Percentiles rank a stretch among this genome's conserved stretches.
These are phyloP conservation scores for Diaporthe helianthi DNA, from an alignment of 2,329 filamentous ascomycete genomes.

Conservation along the genomic window DNA sequence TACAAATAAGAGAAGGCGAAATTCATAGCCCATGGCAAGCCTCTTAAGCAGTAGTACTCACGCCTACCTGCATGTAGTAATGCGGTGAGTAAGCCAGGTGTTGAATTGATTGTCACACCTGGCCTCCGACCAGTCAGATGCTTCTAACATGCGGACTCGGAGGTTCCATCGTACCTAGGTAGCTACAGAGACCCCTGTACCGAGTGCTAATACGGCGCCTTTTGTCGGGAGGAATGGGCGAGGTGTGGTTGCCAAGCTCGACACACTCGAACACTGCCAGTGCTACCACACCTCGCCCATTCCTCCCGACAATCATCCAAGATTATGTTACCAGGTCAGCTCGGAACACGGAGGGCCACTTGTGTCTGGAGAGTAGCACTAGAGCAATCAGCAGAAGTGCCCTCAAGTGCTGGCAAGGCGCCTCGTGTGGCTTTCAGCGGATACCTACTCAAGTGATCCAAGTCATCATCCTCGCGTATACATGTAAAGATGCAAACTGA, in stretches of 20 bases:
- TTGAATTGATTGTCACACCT: background rate
- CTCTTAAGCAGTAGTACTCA: background rate
- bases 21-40: background rate
- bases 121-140: background rate
- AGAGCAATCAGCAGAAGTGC: background rate
- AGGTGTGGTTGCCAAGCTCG: background rate
- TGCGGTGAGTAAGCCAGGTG: constrained; percentile 1
- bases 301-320: too few species aligned
- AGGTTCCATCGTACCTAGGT: background rate
- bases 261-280: too few species aligned
- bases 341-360: background rate
- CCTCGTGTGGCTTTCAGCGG: background rate
- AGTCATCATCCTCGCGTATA: background rate
- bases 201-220: background rate
- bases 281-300: too few species aligned
- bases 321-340: background rate
- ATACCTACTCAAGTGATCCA: too few species aligned
- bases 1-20: background rate
- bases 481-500: background rate
- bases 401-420: background rate
- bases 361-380: background rate
- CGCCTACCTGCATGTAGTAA: background rate
- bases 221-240: background rate
- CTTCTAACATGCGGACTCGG: background rate
- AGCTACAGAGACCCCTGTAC: background rate